A percentile compares a stretch with the other conserved stretches of the same genome.
These are phyloP conservation scores for Skeletonema tropicum DNA, from an alignment of 108 stramenopile species.

Conservation along the genomic window DNA sequence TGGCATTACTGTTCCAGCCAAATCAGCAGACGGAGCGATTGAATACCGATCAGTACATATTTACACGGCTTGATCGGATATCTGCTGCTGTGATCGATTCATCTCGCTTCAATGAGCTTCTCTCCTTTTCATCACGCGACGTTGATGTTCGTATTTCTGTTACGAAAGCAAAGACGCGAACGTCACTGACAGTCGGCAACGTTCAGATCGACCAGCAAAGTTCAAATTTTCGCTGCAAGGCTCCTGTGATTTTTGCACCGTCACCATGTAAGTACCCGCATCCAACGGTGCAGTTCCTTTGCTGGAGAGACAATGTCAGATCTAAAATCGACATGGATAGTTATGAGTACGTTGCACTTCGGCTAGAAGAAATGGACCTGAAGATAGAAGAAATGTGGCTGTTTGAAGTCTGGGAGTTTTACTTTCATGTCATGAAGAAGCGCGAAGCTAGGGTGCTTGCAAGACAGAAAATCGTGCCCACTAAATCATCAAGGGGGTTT, in stretches of 20 bases:
- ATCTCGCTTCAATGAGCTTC: slow-evolving; percentile 61
- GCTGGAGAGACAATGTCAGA: slow-evolving; percentile 79
- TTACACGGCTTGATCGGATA: slow-evolving; percentile 58
- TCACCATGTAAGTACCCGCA: slow-evolving; percentile 64
- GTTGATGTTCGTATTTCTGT: slow-evolving; percentile 74
- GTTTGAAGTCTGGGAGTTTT: slow-evolving; percentile 78
- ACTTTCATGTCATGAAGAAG: slow-evolving; percentile 53
- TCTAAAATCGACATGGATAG: slow-evolving; percentile 71
- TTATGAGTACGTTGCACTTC: slow-evolving; percentile 68
- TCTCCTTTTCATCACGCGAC: slow-evolving; percentile 63
- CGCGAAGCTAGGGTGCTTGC: slow-evolving; percentile 41
- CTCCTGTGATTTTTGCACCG: slow-evolving; percentile 80
- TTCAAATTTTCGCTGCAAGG: slow-evolving; percentile 44
- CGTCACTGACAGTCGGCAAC: slow-evolving; percentile 70
- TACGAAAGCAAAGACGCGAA: slow-evolving; percentile 70
- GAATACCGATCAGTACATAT: slow-evolving; percentile 63
- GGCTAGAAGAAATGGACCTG: slow-evolving; percentile 84
- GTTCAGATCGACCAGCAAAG: slow-evolving; percentile 84
- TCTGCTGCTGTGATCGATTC: slow-evolving; percentile 82
- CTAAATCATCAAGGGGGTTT: slow-evolving; percentile 18
- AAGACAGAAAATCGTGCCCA: slow-evolving; percentile 17
- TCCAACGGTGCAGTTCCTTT: slow-evolving; percentile 78
- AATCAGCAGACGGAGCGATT: slow-evolving; percentile 18
- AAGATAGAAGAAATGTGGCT: slow-evolving; percentile 78
- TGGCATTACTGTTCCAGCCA: slow-evolving; percentile 54